These are phyloP conservation scores for Phaffia rhodozyma DNA, from an alignment of 1,284 basidiomycete genomes.

Conservation along the genomic window DNA sequence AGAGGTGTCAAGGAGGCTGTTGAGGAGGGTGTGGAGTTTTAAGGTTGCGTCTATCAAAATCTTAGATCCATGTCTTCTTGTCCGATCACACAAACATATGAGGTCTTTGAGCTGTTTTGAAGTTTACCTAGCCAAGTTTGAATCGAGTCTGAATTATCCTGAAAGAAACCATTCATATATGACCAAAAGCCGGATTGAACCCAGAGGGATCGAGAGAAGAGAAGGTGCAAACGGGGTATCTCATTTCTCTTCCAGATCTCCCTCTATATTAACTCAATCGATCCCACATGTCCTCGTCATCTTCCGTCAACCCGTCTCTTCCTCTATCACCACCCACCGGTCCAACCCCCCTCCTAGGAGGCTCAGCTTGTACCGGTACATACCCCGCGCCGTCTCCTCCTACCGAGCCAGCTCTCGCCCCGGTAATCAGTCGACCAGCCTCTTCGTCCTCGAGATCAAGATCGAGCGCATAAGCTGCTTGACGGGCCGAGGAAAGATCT, in stretches of 20 bases:
- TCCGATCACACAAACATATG: no score
- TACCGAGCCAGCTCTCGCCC: conserved; percentile 17
- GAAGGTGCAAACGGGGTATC: no score
- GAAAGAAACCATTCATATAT: no score
- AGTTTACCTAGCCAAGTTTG: no score
- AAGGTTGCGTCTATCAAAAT: no score
- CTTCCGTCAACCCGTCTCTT: conserved; percentile 25
- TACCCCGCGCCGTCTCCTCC: conserved; percentile 10
- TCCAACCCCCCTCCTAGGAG: conserved; percentile 3
- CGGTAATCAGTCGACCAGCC: conserved; percentile 17
- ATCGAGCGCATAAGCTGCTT: conserved; percentile 42
- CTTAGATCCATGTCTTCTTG: no score
- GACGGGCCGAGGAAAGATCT: conserved; percentile 50
- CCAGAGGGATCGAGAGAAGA: no score
- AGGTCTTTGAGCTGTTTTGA: no score
- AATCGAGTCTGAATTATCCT: no score
- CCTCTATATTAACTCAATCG: conserved; percentile 10
- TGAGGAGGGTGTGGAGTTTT: conserved; percentile 9
- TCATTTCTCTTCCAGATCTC: no score
- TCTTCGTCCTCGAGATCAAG: conserved; percentile 53
- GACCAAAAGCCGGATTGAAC: no score
- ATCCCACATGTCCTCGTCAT: conserved; percentile 34
- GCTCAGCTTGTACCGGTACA: not conserved
- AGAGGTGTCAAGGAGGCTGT: conserved; percentile 8
- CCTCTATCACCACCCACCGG: conserved; percentile 20